These are phyloP conservation scores for Oryza punctata DNA, from an alignment of 176 grass and related monocot species.

Conservation along the genomic window DNA sequence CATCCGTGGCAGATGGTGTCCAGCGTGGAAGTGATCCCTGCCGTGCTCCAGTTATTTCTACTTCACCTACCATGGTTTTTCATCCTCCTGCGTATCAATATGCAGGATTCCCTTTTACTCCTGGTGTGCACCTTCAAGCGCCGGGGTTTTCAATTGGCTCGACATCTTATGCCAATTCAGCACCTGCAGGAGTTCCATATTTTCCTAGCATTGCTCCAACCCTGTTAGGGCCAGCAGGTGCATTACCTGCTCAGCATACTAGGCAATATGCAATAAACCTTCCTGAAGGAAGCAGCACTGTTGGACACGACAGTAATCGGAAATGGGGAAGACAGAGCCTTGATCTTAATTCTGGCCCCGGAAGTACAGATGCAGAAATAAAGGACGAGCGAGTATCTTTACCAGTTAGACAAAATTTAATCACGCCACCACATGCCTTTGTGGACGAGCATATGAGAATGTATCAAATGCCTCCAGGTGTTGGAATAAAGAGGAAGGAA, in stretches of 20 bases:
- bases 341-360: slow-evolving; percentile 83
- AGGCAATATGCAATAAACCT: slow-evolving; percentile 77
- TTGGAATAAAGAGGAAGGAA: slow-evolving; percentile 80
- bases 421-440: slow-evolving; percentile 52
- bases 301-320: slow-evolving; percentile 55
- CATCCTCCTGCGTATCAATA: slow-evolving; percentile 64
- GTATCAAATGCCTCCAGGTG: slow-evolving; percentile 57
- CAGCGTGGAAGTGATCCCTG: slow-evolving; percentile 54
- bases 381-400: slow-evolving; percentile 57
- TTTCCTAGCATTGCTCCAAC: slow-evolving; percentile 49
- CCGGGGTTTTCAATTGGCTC: slow-evolving; percentile 59
- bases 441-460: slow-evolving; percentile 68
- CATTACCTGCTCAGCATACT: slow-evolving; percentile 54
- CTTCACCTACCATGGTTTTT: slow-evolving; percentile 59
- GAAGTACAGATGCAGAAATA: slow-evolving; percentile 56
- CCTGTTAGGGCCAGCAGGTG: slow-evolving; percentile 53
- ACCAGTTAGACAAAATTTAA: slow-evolving; percentile 58
- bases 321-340: slow-evolving; percentile 70
- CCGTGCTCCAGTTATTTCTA: slow-evolving; percentile 61
- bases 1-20: slow-evolving; percentile 33
- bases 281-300: slow-evolving; percentile 63
- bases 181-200: slow-evolving; percentile 41
- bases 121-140: slow-evolving; percentile 43
- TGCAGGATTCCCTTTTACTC: slow-evolving; percentile 60
- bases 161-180: slow-evolving; percentile 46